Percentiles rank a stretch among this genome's conserved stretches.
Evolutionary conservation across 352 stramenopile species (phyloP).

Genomic region (Globisporangium nodosum): DNA sequence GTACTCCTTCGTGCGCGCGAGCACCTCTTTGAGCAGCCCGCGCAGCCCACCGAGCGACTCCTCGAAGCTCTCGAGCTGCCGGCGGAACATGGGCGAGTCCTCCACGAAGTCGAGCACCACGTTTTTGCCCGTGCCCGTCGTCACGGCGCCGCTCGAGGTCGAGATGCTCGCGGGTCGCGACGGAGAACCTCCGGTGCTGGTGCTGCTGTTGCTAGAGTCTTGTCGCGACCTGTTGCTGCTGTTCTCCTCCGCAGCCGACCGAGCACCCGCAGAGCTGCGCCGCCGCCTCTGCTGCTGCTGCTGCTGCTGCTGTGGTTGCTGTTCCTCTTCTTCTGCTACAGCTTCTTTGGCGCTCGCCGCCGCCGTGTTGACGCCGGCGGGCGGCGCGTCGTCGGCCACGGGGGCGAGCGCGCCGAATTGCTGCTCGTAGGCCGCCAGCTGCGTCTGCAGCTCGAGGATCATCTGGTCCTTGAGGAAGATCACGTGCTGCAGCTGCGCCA

Average conservation of each 20-base stretch:
- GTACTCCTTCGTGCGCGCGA: conserved; percentile 74
- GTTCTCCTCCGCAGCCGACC: background rate
- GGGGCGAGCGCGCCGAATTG: conserved; percentile 46
- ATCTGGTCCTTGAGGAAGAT: conserved; percentile 84
- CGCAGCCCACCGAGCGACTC: conserved; percentile 64
- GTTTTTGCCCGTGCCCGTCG: conserved; percentile 52
- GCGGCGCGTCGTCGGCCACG: conserved; percentile 14
- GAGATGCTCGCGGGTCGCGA: conserved; percentile 14
- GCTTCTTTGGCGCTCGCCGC: conserved; percentile 6
- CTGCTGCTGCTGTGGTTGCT: background rate
- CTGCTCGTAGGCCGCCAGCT: conserved; percentile 52
- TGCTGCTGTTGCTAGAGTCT: too few relatives aligned
- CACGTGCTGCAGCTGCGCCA: conserved; percentile 70
- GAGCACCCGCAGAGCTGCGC: background rate
- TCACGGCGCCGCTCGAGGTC: conserved; percentile 16
- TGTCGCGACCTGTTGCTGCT: background rate
- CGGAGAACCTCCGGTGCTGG: background rate
- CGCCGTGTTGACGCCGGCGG: conserved; percentile 14
- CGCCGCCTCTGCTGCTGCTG: background rate
- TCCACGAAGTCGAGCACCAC: conserved; percentile 83
- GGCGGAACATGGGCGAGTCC: conserved; percentile 83
- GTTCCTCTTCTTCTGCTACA: background rate
- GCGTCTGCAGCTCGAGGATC: conserved; percentile 71
- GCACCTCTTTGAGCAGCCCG: conserved; percentile 61
- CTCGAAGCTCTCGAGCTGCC: conserved; percentile 75